Percentiles rank a stretch among this genome's conserved stretches.
These are phyloP conservation scores for Candolleomyces eurysporus DNA, from an alignment of 768 basidiomycete species.

Conservation along the genomic window DNA sequence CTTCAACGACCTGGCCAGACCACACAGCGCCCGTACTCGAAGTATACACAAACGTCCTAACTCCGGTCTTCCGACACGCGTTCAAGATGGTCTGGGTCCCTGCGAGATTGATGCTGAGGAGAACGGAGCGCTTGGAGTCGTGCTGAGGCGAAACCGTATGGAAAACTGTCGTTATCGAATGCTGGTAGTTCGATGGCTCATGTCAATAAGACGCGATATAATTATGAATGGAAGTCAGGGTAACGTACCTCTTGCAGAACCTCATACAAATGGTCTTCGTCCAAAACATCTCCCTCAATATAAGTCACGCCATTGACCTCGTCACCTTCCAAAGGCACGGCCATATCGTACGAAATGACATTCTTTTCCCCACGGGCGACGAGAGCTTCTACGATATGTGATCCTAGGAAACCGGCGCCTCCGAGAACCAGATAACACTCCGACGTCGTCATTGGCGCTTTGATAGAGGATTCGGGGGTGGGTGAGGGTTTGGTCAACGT, in stretches of 20 bases:
- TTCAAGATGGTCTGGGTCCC: constrained; percentile 47
- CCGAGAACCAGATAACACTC: constrained; percentile 47
- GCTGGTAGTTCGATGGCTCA: constrained; percentile 18
- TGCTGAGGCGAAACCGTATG: constrained; percentile 54
- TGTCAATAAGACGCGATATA: no score
- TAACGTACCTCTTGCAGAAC: constrained; percentile 39
- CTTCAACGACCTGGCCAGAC: constrained; percentile 41
- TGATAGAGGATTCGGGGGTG: no score
- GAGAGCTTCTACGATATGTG: constrained; percentile 49
- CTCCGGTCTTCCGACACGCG: constrained; percentile 35
- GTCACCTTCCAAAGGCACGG: constrained; percentile 40
- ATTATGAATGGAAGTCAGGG: background rate
- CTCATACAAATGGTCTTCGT: constrained; percentile 34
- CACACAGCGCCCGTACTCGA: constrained; percentile 50
- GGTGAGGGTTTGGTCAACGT: no score
- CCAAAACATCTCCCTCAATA: constrained; percentile 48
- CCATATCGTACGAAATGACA: constrained; percentile 52
- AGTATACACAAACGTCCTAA: constrained; percentile 52
- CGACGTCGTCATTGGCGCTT: no score
- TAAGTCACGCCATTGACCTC: constrained; percentile 38
- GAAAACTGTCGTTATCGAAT: constrained; percentile 41
- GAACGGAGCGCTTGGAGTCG: constrained; percentile 35
- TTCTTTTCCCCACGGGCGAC: constrained; percentile 34
- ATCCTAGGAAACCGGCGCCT: constrained; percentile 49
- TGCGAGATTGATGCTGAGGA: constrained; percentile 50